Conservation (phyloP, 495 filamentous ascomycete species). For the Aspergillus ellipticus region DNA sequence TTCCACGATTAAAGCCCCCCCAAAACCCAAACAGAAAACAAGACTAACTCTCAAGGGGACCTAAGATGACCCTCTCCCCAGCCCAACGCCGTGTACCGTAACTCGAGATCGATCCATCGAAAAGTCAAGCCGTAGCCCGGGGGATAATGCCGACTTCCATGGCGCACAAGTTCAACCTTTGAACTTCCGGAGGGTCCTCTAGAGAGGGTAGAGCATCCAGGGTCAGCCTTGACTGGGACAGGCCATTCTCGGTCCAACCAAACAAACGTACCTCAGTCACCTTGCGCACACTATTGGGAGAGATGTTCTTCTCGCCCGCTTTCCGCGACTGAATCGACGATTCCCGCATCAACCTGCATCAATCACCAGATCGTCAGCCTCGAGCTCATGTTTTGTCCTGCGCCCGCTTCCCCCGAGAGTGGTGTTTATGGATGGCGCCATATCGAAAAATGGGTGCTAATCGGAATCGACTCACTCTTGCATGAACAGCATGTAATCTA, state of each 20-base stretch:
- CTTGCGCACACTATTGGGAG: slow-evolving; percentile 69
- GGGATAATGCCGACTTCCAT: background rate
- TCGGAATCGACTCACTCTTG: slow-evolving; percentile 60
- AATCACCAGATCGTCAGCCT: slow-evolving; percentile 6
- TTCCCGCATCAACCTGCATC: slow-evolving; percentile 73
- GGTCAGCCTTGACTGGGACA: slow-evolving; percentile 6
- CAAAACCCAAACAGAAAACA: too few relatives aligned
- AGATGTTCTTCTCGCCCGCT: slow-evolving; percentile 66
- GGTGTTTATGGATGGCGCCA: background rate
- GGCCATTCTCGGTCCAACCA: background rate
- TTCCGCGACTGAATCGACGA: slow-evolving; percentile 73
- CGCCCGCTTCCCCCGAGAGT: background rate
- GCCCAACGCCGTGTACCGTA: background rate
- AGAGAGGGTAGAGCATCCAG: background rate
- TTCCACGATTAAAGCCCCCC: background rate
- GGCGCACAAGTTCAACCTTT: slow-evolving; percentile 53
- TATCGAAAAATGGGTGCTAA: background rate
- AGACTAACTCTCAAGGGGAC: background rate
- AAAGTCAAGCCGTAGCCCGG: background rate
- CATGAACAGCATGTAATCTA: slow-evolving; percentile 88
- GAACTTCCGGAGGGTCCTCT: slow-evolving; percentile 74
- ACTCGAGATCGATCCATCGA: background rate
- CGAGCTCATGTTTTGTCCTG: background rate
- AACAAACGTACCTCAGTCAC: slow-evolving; percentile 61
- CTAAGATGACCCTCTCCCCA: background rate